Conservation (phyloP, 2,329 filamentous ascomycete species). For the Pyrenophora graminea region DNA sequence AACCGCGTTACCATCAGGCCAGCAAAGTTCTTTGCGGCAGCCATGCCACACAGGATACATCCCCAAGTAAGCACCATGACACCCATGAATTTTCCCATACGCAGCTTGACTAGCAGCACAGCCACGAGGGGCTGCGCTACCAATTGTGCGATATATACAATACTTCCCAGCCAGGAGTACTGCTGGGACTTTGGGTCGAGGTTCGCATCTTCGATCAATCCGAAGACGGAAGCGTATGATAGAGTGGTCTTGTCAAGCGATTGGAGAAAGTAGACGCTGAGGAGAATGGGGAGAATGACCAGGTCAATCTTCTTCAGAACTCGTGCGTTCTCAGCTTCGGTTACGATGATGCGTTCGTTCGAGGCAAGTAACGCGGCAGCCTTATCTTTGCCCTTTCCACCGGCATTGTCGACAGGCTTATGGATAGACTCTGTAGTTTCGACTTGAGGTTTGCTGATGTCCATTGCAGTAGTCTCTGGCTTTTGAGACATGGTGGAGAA, state of each 20-base stretch:
- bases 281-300: constrained; percentile 58
- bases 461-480: constrained; percentile 10
- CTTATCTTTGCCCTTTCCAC: constrained; percentile 47
- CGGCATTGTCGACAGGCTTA: constrained; percentile 18
- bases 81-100: constrained; percentile 64
- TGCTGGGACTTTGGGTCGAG: constrained; percentile 58
- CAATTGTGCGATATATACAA: constrained; percentile 61
- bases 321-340: constrained; percentile 57
- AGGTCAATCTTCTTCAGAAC: constrained; percentile 58
- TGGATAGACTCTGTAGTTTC: constrained; percentile 35
- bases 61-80: constrained; percentile 58
- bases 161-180: constrained; percentile 57
- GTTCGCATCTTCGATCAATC: constrained; percentile 62
- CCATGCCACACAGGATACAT: constrained; percentile 63
- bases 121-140: constrained; percentile 58
- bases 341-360: constrained; percentile 54
- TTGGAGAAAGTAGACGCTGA: constrained; percentile 67
- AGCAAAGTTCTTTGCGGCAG: constrained; percentile 63
- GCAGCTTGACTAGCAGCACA: constrained; percentile 63
- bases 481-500: constrained; percentile 22
- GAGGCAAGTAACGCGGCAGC: constrained; percentile 56
- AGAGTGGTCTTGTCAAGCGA: constrained; percentile 66
- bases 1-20: constrained; percentile 66
- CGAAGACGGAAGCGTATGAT: constrained; percentile 66
- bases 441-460: constrained; percentile 29